Evolutionary conservation across 1,284 basidiomycete genomes (phyloP).

Genomic region (Naganishia liquefaciens): DNA sequence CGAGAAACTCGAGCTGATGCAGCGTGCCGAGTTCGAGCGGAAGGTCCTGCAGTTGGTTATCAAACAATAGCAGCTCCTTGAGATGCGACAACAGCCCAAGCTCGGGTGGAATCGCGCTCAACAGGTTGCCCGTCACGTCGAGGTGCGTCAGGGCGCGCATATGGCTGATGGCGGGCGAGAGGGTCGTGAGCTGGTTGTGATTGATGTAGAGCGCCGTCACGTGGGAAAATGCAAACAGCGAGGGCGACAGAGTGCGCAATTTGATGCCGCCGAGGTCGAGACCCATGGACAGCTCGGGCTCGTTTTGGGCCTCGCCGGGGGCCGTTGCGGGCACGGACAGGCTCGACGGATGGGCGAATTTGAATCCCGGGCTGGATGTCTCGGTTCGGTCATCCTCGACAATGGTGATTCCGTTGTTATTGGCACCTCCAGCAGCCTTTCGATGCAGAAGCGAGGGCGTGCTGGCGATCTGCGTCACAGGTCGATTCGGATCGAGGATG

Average conservation of each 20-base stretch:
- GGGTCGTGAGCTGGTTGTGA: slow-evolving; percentile 80
- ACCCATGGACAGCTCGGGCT: slow-evolving; percentile 69
- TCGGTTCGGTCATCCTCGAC: slow-evolving; percentile 23
- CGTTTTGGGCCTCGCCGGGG: slow-evolving; percentile 26
- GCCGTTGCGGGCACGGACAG: slow-evolving; percentile 39
- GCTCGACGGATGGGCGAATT: slow-evolving; percentile 38
- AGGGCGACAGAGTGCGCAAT: slow-evolving; percentile 83
- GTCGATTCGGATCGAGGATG: slow-evolving; percentile 37
- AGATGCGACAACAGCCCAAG: slow-evolving; percentile 87
- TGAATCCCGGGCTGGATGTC: slow-evolving; percentile 24
- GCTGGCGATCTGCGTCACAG: slow-evolving; percentile 56
- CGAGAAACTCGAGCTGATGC: slow-evolving; percentile 89
- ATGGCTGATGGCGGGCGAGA: slow-evolving; percentile 81
- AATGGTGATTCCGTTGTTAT: slow-evolving; percentile 17
- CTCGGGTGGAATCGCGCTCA: slow-evolving; percentile 78
- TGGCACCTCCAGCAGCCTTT: slow-evolving; percentile 34
- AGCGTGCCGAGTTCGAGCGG: slow-evolving; percentile 87
- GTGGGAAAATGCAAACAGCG: slow-evolving; percentile 87
- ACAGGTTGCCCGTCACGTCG: slow-evolving; percentile 88
- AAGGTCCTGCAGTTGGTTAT: slow-evolving; percentile 83
- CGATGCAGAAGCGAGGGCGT: slow-evolving; percentile 42
- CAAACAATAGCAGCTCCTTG: slow-evolving; percentile 91
- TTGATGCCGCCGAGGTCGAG: slow-evolving; percentile 95
- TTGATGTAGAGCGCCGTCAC: slow-evolving; percentile 95
- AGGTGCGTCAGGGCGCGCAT: slow-evolving; percentile 85